Base-by-base conservation (phyloP, 1,284 basidiomycete species). In the Puccinia coronata region DNA sequence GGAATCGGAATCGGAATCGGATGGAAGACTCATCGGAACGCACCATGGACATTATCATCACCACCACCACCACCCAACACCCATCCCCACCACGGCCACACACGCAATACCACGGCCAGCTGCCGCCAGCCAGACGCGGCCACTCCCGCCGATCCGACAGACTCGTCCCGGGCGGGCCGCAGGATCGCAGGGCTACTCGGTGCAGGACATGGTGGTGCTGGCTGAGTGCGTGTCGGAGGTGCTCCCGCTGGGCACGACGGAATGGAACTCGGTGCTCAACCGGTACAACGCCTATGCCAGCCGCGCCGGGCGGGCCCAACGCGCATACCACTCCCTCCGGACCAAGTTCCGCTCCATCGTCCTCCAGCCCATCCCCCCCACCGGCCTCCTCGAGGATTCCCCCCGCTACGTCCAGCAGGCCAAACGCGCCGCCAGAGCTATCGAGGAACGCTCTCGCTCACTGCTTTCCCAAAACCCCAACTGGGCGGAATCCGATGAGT, bases 401-500 rank as follows among this genome's bases (percentile, higher is more conserved):
- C 61, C 61, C 61, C 20, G 61, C 18, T 65, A 65, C 39, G n/a
- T 65, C 36, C 61, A 31, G 36, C 20, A 41, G 2, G 61, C 61
- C n/a, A 65, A 65, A 41, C 61, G 31, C 3, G 61, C 61, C 36
- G 61, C 61, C 2, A 65, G n/a, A 20, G 36, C 61, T 39, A 65
- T 65, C 61, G 61, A 65, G 8, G 20, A 65, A 23, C 61, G 61
- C 36, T 65, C 61, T 41, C 18, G 39, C 31, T 65, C 41, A 9
- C 36, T 65, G 36, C 20, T 65, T 41, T 65, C 61, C 14, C 61
- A 65, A 65, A 31, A 65, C 61, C 61, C 61, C 18, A 41, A 65
- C 61, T 65, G 61, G 61, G 61, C 61, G 3, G 61, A 65, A 34
- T 65, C 61, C 39, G 61, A 65, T 41, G 61, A 65, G 61, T 65